Conservation (phyloP, 164 flowering plant species). For the Liquidambar formosana region DNA sequence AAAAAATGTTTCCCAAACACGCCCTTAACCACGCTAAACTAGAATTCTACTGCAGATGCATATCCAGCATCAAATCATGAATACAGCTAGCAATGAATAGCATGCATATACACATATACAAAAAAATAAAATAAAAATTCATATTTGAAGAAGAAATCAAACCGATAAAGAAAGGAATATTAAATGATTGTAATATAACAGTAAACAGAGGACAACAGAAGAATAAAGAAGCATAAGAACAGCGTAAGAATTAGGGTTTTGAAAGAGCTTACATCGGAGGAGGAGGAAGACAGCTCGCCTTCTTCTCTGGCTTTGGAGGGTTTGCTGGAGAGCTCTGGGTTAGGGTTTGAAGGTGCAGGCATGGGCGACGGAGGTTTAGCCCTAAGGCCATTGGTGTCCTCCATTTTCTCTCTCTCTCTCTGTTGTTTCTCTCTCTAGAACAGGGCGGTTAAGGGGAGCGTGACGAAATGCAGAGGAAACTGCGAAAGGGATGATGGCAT, state of each 20-base stretch:
- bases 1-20: background rate
- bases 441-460: background rate
- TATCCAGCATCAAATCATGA: background rate
- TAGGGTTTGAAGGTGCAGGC: conserved; percentile 30
- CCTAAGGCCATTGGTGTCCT: conserved; percentile 34
- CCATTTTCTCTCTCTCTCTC: conserved; percentile 16
- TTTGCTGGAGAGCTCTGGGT: conserved; percentile 8
- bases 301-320: conserved; percentile 49
- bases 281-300: conserved; percentile 71
- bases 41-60: background rate
- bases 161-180: too few species aligned
- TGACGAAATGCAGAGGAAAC: background rate
- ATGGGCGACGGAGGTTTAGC: conserved; percentile 33
- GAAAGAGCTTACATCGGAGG: conserved; percentile 29
- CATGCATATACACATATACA: too few species aligned
- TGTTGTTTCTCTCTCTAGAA: conserved; percentile 12
- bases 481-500: background rate
- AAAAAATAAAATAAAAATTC: too few species aligned
- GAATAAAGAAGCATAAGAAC: background rate
- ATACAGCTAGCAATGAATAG: too few species aligned
- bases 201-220: background rate
- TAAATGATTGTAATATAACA: background rate
- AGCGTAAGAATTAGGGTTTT: conserved; percentile 6
- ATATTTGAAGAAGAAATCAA: too few species aligned
- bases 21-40: background rate